These are phyloP conservation scores for Rosa lucieae DNA, from an alignment of 306 rosid species.

Conservation along the genomic window DNA sequence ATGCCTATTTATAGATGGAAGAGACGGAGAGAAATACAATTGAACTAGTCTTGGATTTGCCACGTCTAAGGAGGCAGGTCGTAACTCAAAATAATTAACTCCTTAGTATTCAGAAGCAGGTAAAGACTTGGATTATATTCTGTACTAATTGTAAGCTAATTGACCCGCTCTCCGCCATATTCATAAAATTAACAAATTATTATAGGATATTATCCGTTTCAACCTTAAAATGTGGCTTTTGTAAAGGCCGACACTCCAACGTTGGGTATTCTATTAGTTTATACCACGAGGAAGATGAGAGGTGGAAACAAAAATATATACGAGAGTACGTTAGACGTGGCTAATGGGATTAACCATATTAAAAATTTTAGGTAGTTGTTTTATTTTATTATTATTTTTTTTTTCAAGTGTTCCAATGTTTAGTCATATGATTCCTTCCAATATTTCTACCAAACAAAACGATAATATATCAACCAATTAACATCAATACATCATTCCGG, in stretches of 20 bases:
- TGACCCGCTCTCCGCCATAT: neutral
- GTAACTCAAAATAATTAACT: neutral
- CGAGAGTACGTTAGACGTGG: neutral
- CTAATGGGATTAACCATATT: neutral
- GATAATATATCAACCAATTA: neutral
- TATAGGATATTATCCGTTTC: neutral
- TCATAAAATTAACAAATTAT: no score
- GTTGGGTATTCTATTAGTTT: neutral
- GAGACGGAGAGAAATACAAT: neutral
- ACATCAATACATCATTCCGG: neutral
- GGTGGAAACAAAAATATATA: neutral
- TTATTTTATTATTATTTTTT: no score
- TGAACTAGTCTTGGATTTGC: neutral
- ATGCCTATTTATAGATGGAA: slow-evolving; percentile 1
- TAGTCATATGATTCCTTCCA: neutral
- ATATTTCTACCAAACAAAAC: neutral
- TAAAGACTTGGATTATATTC: neutral
- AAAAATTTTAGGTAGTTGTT: neutral
- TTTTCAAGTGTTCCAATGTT: neutral
- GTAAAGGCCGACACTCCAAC: neutral
- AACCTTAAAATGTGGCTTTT: neutral
- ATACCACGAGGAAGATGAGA: no score
- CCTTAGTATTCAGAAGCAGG: neutral
- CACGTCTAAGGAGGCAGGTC: neutral
- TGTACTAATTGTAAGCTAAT: neutral